phyloP scores from a whole-genome alignment of 1,284 basidiomycete genomes.

The Fomitopsis schrenkii region DNA sequence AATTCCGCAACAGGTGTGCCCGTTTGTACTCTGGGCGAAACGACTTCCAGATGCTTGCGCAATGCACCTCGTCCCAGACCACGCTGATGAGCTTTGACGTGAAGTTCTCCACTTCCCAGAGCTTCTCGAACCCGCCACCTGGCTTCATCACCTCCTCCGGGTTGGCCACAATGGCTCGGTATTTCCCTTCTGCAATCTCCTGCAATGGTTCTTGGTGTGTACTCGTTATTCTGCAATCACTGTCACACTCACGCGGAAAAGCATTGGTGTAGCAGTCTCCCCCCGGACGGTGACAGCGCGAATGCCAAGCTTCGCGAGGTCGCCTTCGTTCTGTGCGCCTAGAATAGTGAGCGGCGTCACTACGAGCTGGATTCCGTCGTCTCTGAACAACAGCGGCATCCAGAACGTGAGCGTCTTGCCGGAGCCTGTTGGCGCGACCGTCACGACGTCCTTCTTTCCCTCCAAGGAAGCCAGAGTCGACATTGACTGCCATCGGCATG shows the following conservation, averaged over 20 bases:
- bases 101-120: conserved; percentile 25
- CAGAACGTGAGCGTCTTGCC: conserved; percentile 30
- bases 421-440: conserved; percentile 21
- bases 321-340: not conserved
- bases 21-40: conserved; percentile 30
- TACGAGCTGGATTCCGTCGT: conserved; percentile 22
- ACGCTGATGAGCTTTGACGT: conserved; percentile 23
- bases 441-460: conserved; percentile 15
- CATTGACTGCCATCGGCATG: conserved; percentile 15
- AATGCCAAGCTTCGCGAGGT: not conserved
- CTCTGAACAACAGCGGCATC: conserved; percentile 25
- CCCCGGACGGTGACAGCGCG: not conserved
- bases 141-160: conserved; percentile 27
- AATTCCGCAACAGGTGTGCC: too few relatives aligned
- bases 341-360: conserved; percentile 16
- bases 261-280: not conserved
- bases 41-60: conserved; percentile 30
- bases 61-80: conserved; percentile 34
- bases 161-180: conserved; percentile 28
- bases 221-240: too few relatives aligned
- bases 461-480: conserved; percentile 8
- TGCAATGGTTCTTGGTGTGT: too few relatives aligned
- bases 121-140: conserved; percentile 14
- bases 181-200: conserved; percentile 25
- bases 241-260: not conserved